Evolutionary conservation across 2,329 filamentous ascomycete species (phyloP), one percentile per base, ranked within the genome.

Genomic region (Pseudogymnoascus sp.): DNA sequence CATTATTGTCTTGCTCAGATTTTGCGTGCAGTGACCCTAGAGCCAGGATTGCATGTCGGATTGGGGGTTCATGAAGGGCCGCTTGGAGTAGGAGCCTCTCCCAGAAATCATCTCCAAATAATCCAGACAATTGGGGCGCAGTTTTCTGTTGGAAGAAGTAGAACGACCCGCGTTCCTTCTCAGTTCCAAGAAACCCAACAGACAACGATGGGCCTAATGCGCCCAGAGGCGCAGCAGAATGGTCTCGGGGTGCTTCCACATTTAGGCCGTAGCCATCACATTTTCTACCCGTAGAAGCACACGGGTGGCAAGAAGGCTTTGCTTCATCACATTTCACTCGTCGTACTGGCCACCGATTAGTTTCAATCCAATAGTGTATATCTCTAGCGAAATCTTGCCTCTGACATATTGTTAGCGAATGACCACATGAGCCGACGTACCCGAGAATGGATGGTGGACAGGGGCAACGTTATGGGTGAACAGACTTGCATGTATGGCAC

Each of bases 41-140:
- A 25, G 61, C 58, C 8, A 62, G 14, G 25, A 62, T 36, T 28
- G 33, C 61, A 50, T 61, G 39, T 18, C 38, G 15, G 12, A 62
- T 58, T 15, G 47, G 11, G 15, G 12, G 8, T 38, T 61, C 37
- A 12, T 61, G 38, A 33, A 61, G 61, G 7, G 37, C 39, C n/a
- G 61, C 58, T 25, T 62, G 61, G 12, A 61, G 41, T 14, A 62
- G 28, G n/a, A 53, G 22, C 37, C 58, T 20, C 30, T 43, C 58
- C 61, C 61, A 62, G 38, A 61, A 58, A 50, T 57, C 47, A 57
- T 37, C 14, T 4, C 47, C 61, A n/a, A 36, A 62, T 14, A 62
- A 62, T 15, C 38, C 58, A 6, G 61, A 53, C n/a, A 62, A 43
- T 8, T 53, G 30, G 3, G 33, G 37, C 7, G 39, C 38, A 15